Conservation (phyloP, 306 rosid genomes). For the Cicer cuneatum region DNA sequence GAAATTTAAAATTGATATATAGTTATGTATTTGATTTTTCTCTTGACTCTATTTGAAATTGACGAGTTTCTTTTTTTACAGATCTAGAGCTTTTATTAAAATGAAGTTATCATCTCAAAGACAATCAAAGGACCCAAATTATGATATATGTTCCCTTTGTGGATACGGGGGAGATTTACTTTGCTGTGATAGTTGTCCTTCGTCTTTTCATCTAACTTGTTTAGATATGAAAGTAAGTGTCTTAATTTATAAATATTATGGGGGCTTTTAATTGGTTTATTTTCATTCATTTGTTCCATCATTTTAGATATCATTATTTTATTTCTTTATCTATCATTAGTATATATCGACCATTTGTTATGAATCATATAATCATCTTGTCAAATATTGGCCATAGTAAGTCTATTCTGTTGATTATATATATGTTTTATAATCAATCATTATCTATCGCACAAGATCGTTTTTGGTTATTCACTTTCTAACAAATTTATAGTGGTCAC, state of each 20-base stretch:
- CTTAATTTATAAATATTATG: not conserved
- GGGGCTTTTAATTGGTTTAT: not conserved
- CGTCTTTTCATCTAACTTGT: not conserved
- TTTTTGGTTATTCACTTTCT: no score
- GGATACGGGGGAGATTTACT: not conserved
- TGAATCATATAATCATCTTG: not conserved
- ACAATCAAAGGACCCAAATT: not conserved
- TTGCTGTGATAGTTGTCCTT: constrained; percentile 6
- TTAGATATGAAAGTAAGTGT: not conserved
- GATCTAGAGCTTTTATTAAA: not conserved
- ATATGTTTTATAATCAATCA: no score
- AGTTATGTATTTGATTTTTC: not conserved
- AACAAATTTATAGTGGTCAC: not conserved
- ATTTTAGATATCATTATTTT: not conserved
- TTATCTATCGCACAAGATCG: no score
- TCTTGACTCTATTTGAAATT: not conserved
- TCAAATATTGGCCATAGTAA: not conserved
- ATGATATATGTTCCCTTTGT: not conserved
- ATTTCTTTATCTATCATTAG: not conserved
- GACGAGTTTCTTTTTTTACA: not conserved
- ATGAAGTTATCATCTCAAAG: not conserved
- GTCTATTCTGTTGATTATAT: not conserved
- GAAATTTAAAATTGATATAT: not conserved
- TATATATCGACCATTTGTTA: no score
- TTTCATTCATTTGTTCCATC: not conserved